Evolutionary conservation across 1,284 basidiomycete genomes (phyloP), one percentile per base, ranked within the genome.

Genomic region (Rhizopogon parksii): DNA sequence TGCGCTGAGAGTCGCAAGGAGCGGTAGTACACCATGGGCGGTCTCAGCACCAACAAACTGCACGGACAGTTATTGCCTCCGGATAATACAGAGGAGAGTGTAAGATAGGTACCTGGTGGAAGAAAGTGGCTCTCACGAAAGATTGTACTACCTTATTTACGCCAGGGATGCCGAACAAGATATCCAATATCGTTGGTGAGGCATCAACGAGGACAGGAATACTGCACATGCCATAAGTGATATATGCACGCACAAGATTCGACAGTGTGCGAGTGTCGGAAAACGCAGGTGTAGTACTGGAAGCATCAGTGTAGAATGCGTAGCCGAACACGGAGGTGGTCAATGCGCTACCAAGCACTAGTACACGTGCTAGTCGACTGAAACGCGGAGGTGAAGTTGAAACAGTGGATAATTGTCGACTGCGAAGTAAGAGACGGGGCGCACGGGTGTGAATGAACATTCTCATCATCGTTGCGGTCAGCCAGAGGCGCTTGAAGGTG

Each of bases 41-140:
- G 86, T 85, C 54, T 95, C 92, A 3, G 88, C 91, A 1, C 91
- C 91, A 5, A 95, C 91, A 60, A 96, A 96, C 82, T 91, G 63
- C 24, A 15, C 21, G 21, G 6, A 17, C 1, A 9, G 4, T 27
- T 8, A 51, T 24, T 15, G 25, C 17, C 38, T 35, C 14, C 21
- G 9, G n/a, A 21, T 35, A 12, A 49, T 12, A 40, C 11, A 30
- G 1, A 45, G 0, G 47, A 35, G 7, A 12, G 1, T 27, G 34
- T 47, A 4, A 43, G 17, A 40, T 39, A 63, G 75, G 30, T 56
- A 85, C 86, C 68, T 91, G 89, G 45, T 79, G 74, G 63, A 95
- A 96, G 73, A 96, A 96, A 2, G 94, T 95, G 25, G 75, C 69
- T 40, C 90, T 76, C 8, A 95, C 85, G 53, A 90, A 64, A 6